Conservation (phyloP, 345 rosid genomes). For the Rhodamnia rubescens region DNA sequence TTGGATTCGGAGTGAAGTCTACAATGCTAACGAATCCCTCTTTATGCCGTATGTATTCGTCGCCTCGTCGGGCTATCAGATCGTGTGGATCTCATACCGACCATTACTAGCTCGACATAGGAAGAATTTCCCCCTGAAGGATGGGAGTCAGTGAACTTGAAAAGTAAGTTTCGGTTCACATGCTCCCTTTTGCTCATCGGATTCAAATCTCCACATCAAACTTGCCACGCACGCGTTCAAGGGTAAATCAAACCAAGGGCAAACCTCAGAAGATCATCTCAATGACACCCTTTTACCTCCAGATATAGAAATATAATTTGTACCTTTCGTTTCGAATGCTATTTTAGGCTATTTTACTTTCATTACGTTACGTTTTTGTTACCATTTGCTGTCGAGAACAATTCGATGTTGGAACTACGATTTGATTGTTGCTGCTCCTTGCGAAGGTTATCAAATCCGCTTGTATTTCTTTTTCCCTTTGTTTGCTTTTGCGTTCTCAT, state of each 20-base stretch:
- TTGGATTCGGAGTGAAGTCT: neutral
- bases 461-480: neutral
- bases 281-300: neutral
- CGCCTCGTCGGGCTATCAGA: neutral
- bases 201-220: neutral
- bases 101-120: neutral
- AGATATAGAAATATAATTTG: neutral
- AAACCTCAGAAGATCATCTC: neutral
- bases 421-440: neutral
- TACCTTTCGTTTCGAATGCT: neutral
- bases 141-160: neutral
- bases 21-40: neutral
- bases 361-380: fast-evolving
- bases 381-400: neutral
- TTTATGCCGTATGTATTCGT: neutral
- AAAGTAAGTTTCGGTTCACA: neutral
- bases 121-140: neutral
- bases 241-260: neutral
- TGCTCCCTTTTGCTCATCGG: neutral
- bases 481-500: neutral
- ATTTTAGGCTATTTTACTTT: neutral
- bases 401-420: neutral
- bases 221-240: neutral
- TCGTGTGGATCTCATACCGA: neutral
- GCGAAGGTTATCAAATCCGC: neutral